A percentile compares a stretch with the other conserved stretches of the same genome.
These are phyloP conservation scores for Geosmithia putterillii DNA, from an alignment of 2,329 filamentous ascomycete species.

Conservation along the genomic window DNA sequence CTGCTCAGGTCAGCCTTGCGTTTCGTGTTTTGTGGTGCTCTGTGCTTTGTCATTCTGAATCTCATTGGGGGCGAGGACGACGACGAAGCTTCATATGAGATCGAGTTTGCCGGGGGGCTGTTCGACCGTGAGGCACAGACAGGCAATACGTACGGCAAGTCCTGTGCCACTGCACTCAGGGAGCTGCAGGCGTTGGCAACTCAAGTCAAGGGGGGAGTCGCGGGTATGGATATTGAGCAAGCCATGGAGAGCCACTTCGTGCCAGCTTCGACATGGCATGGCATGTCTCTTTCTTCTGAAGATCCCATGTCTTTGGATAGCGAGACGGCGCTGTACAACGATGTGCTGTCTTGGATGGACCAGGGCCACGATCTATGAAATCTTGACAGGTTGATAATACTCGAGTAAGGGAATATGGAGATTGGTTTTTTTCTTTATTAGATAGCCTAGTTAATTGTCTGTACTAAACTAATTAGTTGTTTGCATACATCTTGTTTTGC, in stretches of 20 bases:
- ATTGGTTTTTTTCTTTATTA: too few relatives aligned
- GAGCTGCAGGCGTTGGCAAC: slow-evolving; percentile 17
- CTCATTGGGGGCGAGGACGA: slow-evolving; percentile 9
- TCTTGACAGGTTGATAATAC: not conserved
- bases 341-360: slow-evolving; percentile 24
- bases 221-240: slow-evolving; percentile 2
- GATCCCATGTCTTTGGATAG: slow-evolving; percentile 1
- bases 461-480: too few relatives aligned
- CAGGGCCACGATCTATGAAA: slow-evolving; percentile 10
- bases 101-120: slow-evolving; percentile 26
- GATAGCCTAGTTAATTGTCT: too few relatives aligned
- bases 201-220: not conserved
- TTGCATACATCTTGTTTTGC: too few relatives aligned
- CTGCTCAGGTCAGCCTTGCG: slow-evolving; percentile 32
- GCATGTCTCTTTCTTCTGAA: slow-evolving; percentile 3
- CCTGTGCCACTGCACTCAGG: slow-evolving; percentile 23
- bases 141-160: slow-evolving; percentile 22
- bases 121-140: slow-evolving; percentile 25
- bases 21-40: slow-evolving; percentile 36
- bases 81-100: slow-evolving; percentile 13
- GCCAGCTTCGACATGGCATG: slow-evolving; percentile 1
- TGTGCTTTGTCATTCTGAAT: slow-evolving; percentile 32
- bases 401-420: too few relatives aligned
- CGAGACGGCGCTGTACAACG: slow-evolving; percentile 19
- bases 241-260: not conserved